Base-by-base conservation (phyloP, 768 basidiomycete species). In the Pleurotus tuber-regium region DNA sequence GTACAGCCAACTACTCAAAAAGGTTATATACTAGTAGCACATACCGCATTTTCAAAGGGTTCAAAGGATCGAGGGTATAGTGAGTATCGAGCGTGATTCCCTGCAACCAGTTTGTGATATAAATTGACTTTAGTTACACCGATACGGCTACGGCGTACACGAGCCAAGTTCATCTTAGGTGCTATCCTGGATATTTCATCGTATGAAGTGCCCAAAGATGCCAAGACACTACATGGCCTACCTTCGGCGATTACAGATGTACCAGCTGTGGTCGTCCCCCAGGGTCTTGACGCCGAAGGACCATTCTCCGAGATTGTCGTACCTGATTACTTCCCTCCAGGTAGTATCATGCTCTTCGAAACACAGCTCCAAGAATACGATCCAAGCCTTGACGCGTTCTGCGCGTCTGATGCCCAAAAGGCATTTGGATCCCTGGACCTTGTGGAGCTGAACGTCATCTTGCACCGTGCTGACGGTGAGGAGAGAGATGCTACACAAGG, bases 261-360 rank as follows among this genome's bases (percentile, higher is more conserved):
- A 61, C 62, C 75, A 0, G 66, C 78, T 3, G 78, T 91, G 16
- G 66, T 73, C 2, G 76, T 81, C n/a, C 71, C 77, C 3, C 80
- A 84, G 49, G 82, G 83, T 3, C 64, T 75, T n/a, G 89, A 90
- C 58, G 64, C 58, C 25, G 82, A 83, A 53, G 87, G 87, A 1
- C 78, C 84, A 0, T 91, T 76, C 66, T 80, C 86, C 18, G 89
- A 93, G 64, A 83, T 98, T 53, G 60, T 79, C 16, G 82, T 97
- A 1, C 97, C 97, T 0, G 86, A 93, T 30, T 72, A 75, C 59
- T 99, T 98, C 70, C 94, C 95, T n/a, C 94, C 96, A 0, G 96
- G 96, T 8, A 92, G 90, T 54, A 82, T 98, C 61, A 85, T 98
- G 87, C 60, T 99, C 16, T 98, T 98, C 62, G 83, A 86, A 62